Percentiles rank a stretch among this genome's conserved stretches.
Evolutionary conservation across 306 rosid genomes (phyloP).

Genomic region (Castanopsis chinensis): DNA sequence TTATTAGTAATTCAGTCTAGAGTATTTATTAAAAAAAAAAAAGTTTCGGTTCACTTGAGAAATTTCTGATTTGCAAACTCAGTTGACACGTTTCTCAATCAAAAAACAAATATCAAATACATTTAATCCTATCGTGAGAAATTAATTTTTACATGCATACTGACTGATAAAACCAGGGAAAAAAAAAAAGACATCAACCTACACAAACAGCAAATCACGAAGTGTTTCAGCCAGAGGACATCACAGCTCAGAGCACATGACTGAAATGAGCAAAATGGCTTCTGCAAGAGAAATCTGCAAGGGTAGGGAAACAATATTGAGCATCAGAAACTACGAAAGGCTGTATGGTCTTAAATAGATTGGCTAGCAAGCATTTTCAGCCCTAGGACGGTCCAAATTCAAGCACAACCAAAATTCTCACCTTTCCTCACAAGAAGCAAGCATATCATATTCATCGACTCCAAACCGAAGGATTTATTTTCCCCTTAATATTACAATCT

Average conservation of each 20-base stretch:
- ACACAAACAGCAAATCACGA: conserved; percentile 49
- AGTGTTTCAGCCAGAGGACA: conserved; percentile 57
- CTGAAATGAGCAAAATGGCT: conserved; percentile 54
- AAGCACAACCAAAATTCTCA: conserved; percentile 32
- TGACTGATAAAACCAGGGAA: conserved; percentile 3
- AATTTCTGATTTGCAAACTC: conserved; percentile 10
- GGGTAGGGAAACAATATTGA: conserved; percentile 57
- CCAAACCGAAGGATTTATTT: background rate
- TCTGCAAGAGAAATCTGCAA: conserved; percentile 74
- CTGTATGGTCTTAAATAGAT: conserved; percentile 32
- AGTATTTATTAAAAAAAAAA: background rate
- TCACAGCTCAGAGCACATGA: conserved; percentile 57
- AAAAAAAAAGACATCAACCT: conserved; percentile 45
- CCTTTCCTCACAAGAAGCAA: conserved; percentile 24
- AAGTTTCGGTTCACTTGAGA: background rate
- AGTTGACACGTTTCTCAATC: background rate
- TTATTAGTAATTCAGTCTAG: no score
- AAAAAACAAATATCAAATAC: background rate
- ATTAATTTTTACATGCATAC: background rate
- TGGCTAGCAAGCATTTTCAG: conserved; percentile 37
- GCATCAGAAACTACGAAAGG: conserved; percentile 54
- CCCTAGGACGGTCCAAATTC: conserved; percentile 37
- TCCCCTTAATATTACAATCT: conserved; percentile 1
- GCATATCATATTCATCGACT: conserved; percentile 10
- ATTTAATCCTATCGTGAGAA: background rate